These are phyloP conservation scores for Oxytropis ochrocephala DNA, from an alignment of 306 rosid species.

Conservation along the genomic window DNA sequence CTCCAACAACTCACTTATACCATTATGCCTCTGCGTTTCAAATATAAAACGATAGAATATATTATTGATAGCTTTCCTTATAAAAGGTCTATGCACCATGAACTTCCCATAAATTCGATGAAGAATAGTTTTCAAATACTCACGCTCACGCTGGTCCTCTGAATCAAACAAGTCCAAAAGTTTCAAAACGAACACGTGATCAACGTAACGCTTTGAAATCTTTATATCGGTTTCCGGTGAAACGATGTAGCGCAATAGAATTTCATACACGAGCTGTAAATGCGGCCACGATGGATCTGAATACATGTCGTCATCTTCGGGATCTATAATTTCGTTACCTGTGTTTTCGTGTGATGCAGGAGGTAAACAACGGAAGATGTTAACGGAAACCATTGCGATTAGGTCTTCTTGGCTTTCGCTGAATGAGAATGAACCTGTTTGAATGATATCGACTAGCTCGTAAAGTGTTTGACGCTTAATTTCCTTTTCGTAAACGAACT, in stretches of 20 bases:
- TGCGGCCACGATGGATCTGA: slow-evolving; percentile 60
- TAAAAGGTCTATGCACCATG: slow-evolving; percentile 66
- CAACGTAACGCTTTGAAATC: slow-evolving; percentile 46
- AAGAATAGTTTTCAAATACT: slow-evolving; percentile 52
- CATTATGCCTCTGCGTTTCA: slow-evolving; percentile 64
- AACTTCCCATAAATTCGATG: slow-evolving; percentile 68
- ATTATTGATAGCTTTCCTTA: slow-evolving; percentile 63
- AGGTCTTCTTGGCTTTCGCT: slow-evolving; percentile 51
- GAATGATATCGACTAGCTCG: slow-evolving; percentile 48
- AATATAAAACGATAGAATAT: slow-evolving; percentile 61
- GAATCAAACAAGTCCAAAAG: slow-evolving; percentile 67
- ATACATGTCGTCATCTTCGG: slow-evolving; percentile 54
- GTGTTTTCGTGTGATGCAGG: slow-evolving; percentile 41
- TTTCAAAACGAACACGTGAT: slow-evolving; percentile 46
- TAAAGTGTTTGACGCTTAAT: slow-evolving; percentile 64
- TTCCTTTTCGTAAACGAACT: slow-evolving; percentile 38
- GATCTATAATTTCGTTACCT: slow-evolving; percentile 26
- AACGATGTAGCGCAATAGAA: slow-evolving; percentile 49
- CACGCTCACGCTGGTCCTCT: slow-evolving; percentile 68
- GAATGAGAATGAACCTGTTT: slow-evolving; percentile 39
- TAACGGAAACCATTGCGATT: slow-evolving; percentile 51
- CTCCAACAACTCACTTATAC: slow-evolving; percentile 62
- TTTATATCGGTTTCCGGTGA: slow-evolving; percentile 52
- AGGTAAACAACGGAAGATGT: slow-evolving; percentile 67
- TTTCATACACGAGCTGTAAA: slow-evolving; percentile 57